Base-by-base conservation (phyloP, 768 basidiomycete species). In the Pisolithus tinctorius region DNA sequence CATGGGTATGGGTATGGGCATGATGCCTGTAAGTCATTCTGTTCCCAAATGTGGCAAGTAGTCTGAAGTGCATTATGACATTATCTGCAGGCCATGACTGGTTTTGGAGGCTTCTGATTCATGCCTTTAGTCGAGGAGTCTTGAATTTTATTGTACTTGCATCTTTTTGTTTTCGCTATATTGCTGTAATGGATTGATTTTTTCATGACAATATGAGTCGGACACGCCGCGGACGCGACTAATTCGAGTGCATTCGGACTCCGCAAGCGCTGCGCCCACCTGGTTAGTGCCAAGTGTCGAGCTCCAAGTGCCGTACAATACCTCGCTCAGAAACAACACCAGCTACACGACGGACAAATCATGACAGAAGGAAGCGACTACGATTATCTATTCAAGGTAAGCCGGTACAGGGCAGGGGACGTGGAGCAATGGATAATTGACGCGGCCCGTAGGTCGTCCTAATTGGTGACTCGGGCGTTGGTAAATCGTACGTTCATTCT, bases 391-490 rank as follows among this genome's bases (percentile, higher is more conserved):
- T 97, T 98, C 86, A 97, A 99, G 82, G 95, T 94, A 47, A 30
- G 73, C 66, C 16, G 17, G 25, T 37, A n/a, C 17, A 36, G 6
- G 25, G 14, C 6, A 10, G 10, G 20, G 20, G 23, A 38, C n/a
- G 37, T 45, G 14, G 45, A 37, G 27, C 48, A 49, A 51, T 36
- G 47, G 38, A 55, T 9, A 6, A 16, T n/a, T 25, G 43, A 29
- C 26, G 27, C n/a, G 25, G 13, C 13, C n/a, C 7, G 37, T 54
- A 98, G 95, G 91, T 97, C 62, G 95, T 99, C 61, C 82, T 99
- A 58, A 97, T 98, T 75, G 95, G 95, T 67, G 95, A 99, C 72
- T 96, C 93, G 56, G 95, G 95, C 56, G 95, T 99, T 66, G 95
- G 95, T 69, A 99, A 99, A 81, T 95, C 93, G 94, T 98, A 74